Evolutionary conservation across 495 filamentous ascomycete genomes (phyloP).

Genomic region (Hyaloscypha variabilis): DNA sequence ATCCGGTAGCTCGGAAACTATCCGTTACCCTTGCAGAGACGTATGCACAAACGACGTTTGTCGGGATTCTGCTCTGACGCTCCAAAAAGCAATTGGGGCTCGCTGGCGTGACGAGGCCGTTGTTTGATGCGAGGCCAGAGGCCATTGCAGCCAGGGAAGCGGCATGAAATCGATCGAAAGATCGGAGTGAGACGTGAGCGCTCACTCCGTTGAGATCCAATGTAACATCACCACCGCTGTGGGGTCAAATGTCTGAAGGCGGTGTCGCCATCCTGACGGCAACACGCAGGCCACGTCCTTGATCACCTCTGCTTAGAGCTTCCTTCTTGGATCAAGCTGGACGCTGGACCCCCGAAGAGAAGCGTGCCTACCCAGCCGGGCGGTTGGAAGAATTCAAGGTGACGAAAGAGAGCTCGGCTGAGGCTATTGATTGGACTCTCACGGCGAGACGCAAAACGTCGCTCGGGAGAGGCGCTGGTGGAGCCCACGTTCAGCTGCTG

Average conservation of each 20-base stretch:
- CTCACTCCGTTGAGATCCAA: neutral
- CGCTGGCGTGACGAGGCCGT: neutral
- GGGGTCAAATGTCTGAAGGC: neutral
- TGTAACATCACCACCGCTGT: neutral
- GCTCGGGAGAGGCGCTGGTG: neutral
- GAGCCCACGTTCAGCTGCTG: neutral
- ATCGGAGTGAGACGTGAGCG: neutral
- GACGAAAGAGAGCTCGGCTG: neutral
- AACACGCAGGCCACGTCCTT: neutral
- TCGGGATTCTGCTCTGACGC: conserved; percentile 8
- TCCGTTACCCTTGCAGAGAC: neutral
- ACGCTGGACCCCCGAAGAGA: conserved; percentile 5
- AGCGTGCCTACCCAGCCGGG: neutral
- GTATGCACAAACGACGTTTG: neutral
- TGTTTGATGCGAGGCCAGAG: neutral
- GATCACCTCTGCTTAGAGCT: too few species aligned
- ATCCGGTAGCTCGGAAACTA: conserved; percentile 10
- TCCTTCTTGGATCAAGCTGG: neutral
- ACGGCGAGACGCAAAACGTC: neutral
- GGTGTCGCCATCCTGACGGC: neutral
- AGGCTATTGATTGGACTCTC: conserved; percentile 17
- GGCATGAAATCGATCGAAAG: neutral
- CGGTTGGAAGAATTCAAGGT: neutral
- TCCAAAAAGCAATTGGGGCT: neutral
- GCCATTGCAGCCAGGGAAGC: neutral